A percentile compares a stretch with the other conserved stretches of the same genome.
These are phyloP conservation scores for Daldinia sp. DNA, from an alignment of 2,329 filamentous ascomycete genomes.

Conservation along the genomic window DNA sequence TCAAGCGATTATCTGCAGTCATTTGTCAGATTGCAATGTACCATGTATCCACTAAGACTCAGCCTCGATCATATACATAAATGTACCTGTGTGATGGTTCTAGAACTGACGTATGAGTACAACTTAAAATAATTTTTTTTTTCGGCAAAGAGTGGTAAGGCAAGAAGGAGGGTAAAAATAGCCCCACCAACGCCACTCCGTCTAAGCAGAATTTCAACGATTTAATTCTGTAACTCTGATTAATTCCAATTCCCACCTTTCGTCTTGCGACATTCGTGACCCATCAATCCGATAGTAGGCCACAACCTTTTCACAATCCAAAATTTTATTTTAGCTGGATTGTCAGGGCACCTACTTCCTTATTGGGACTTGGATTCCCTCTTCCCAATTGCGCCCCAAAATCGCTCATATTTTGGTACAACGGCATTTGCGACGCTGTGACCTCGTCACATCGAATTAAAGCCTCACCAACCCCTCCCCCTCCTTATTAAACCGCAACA, in stretches of 20 bases:
- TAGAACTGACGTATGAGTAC: conserved; percentile 39
- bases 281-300: conserved; percentile 15
- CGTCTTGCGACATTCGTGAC: conserved; percentile 20
- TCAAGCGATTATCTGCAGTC: conserved; percentile 16
- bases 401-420: conserved; percentile 6
- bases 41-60: conserved; percentile 12
- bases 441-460: conserved; percentile 26
- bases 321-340: not conserved
- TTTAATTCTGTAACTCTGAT: conserved; percentile 36
- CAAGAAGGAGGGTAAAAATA: conserved; percentile 33
- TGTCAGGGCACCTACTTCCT: not conserved
- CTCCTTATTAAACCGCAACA: conserved; percentile 8
- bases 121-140: conserved; percentile 18
- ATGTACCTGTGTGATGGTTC: conserved; percentile 20
- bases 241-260: conserved; percentile 26
- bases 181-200: conserved; percentile 38
- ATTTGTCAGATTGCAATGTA: conserved; percentile 7
- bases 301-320: conserved; percentile 13
- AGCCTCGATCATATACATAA: conserved; percentile 4
- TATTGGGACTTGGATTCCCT: not conserved
- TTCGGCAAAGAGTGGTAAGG: conserved; percentile 22
- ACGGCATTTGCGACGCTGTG: conserved; percentile 9
- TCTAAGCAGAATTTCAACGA: conserved; percentile 33
- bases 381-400: not conserved
- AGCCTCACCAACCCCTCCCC: conserved; percentile 42